Evolutionary conservation across 2,329 filamentous ascomycete genomes (phyloP).

Genomic region (Cladophialophora yegresii): DNA sequence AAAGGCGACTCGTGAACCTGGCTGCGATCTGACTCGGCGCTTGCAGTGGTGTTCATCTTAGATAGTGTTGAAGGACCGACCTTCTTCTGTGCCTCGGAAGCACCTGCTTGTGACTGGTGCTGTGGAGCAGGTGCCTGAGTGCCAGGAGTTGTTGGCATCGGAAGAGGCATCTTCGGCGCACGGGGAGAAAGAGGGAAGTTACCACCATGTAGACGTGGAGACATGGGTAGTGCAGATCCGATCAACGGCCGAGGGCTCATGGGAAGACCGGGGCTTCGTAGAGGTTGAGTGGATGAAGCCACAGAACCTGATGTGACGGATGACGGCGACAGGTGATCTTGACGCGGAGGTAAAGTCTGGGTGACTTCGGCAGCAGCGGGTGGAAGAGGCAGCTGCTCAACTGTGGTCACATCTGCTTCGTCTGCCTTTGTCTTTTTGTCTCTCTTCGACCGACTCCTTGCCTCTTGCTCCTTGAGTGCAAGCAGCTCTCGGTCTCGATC

Average conservation of each 20-base stretch:
- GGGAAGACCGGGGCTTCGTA: slow-evolving; percentile 65
- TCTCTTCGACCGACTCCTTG: slow-evolving; percentile 73
- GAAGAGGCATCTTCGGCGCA: slow-evolving; percentile 71
- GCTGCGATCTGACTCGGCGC: slow-evolving; percentile 23
- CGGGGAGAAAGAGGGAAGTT: slow-evolving; percentile 68
- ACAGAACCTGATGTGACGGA: slow-evolving; percentile 32
- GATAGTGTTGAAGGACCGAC: slow-evolving; percentile 53
- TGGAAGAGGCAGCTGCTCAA: slow-evolving; percentile 18
- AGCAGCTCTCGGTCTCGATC: slow-evolving; percentile 73
- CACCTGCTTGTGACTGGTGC: slow-evolving; percentile 12
- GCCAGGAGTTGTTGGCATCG: slow-evolving; percentile 69
- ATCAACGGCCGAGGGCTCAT: slow-evolving; percentile 63
- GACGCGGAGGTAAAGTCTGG: slow-evolving; percentile 15
- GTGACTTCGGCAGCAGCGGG: slow-evolving; percentile 8
- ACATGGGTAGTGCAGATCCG: slow-evolving; percentile 66
- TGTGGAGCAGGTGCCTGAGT: slow-evolving; percentile 28
- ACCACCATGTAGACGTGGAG: slow-evolving; percentile 56
- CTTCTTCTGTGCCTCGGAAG: slow-evolving; percentile 22
- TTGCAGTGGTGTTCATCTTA: slow-evolving; percentile 29
- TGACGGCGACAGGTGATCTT: slow-evolving; percentile 42
- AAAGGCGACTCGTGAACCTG: slow-evolving; percentile 28
- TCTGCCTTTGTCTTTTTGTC: slow-evolving; percentile 57
- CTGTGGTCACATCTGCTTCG: slow-evolving; percentile 45
- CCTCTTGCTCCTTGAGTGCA: slow-evolving; percentile 66
- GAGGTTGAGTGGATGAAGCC: slow-evolving; percentile 40